Evolutionary conservation across 2,329 filamentous ascomycete genomes (phyloP), one percentile per base, ranked within the genome.

Genomic region (Aspergillus intermedius): DNA sequence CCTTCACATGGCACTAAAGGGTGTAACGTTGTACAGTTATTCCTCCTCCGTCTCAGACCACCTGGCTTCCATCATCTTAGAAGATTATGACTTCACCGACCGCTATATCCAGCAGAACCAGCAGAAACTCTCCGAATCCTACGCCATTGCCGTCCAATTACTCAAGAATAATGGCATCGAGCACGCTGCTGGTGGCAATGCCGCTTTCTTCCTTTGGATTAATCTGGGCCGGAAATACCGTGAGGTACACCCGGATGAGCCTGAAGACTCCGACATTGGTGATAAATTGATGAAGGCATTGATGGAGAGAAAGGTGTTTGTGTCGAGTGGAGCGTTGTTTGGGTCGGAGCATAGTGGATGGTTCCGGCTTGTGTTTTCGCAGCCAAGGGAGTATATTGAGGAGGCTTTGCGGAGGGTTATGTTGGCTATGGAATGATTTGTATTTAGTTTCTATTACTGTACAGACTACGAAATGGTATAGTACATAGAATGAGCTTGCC

Each of bases 181-280:
- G 12, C 78, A 78, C 52, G 66, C 72, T 0, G 60, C 68, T 0
- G 75, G 75, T 0, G 69, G 65, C 4, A 81, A 81, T 51, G 79
- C 79, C 0, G 79, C 76, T 0, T 80, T 82, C 55, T 83, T 82
- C 56, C 52, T 82, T 2, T 82, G 74, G 69, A 60, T 79, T 2
- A 71, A 82, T 56, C 56, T 83, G 2, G 65, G 65, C 0, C 63
- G 64, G 56, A 59, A 42, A 13, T 67, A 63, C 49, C 52, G 44
- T 4, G 53, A 61, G 21, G 25, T 56, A 10, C 60, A 63, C 21
- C 55, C 60, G 0, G 34, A 19, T 37, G 52, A 49, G 3, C 42
- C 50, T 1, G 23, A 43, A 1, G 13, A 28, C 5, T 42, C 25
- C 25, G 52, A 58, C 35, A 45, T 65, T 9, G 57, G 60, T 22